Conservation (phyloP, 495 filamentous ascomycete genomes). For the Penicillium riverlandense region DNA sequence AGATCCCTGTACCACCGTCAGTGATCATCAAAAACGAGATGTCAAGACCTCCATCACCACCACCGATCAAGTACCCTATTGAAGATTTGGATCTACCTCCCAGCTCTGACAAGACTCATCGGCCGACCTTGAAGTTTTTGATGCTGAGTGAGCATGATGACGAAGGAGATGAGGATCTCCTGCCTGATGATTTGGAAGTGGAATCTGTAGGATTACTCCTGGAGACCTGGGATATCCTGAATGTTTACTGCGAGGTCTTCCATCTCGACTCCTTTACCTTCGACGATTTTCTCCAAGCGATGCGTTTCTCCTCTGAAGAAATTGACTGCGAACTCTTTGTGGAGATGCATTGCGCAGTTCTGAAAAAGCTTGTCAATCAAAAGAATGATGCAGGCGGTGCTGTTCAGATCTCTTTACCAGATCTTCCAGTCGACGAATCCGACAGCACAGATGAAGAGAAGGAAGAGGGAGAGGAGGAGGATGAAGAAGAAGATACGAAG, state of each 20-base stretch:
- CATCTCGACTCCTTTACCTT: conserved; percentile 94
- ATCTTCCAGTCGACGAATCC: conserved; percentile 61
- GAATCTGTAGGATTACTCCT: conserved; percentile 72
- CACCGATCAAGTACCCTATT: conserved; percentile 86
- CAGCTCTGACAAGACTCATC: conserved; percentile 46
- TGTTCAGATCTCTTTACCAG: conserved; percentile 69
- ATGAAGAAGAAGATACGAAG: conserved; percentile 18
- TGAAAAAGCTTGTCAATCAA: conserved; percentile 78
- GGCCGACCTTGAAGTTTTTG: conserved; percentile 74
- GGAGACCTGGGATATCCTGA: conserved; percentile 92
- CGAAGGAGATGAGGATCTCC: conserved; percentile 28
- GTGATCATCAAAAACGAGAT: conserved; percentile 29
- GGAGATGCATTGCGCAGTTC: conserved; percentile 83
- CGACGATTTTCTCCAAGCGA: conserved; percentile 87
- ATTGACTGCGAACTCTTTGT: conserved; percentile 80
- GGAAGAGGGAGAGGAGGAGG: conserved; percentile 44
- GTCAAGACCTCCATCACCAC: conserved; percentile 56
- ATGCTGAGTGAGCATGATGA: conserved; percentile 48
- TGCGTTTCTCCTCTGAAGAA: conserved; percentile 71
- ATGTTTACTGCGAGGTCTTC: conserved; percentile 91
- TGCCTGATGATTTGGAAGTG: conserved; percentile 61
- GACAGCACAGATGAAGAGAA: conserved; percentile 53
- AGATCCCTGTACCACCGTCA: conserved; percentile 16
- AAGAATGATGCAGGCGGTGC: conserved; percentile 66
- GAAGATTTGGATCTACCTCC: conserved; percentile 80